phyloP scores from a whole-genome alignment of 805 yeast genomes.

The Zygosaccharomyces pseudorouxii region DNA sequence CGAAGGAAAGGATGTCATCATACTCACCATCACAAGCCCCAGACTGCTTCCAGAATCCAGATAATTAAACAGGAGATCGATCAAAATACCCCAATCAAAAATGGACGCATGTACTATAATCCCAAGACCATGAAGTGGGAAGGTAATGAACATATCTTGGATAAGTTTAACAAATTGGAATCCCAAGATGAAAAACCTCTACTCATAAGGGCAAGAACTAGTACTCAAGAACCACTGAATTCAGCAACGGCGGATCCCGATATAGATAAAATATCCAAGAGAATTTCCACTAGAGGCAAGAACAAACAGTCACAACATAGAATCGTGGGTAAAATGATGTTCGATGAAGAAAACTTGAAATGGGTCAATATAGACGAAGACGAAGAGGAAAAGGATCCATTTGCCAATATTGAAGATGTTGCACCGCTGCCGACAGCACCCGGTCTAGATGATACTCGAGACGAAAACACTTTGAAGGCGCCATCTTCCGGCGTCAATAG shows the following conservation, averaged over 20 bases:
- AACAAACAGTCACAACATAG: slow-evolving; percentile 15
- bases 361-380: slow-evolving; percentile 31
- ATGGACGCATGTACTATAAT: slow-evolving; percentile 30
- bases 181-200: slow-evolving; percentile 24
- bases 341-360: slow-evolving; percentile 32
- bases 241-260: neutral
- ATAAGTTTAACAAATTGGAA: slow-evolving; percentile 25
- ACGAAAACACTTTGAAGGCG: slow-evolving; percentile 5
- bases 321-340: slow-evolving; percentile 33
- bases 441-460: neutral
- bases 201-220: slow-evolving; percentile 18
- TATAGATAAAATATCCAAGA: neutral
- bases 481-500: neutral
- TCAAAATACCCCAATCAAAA: slow-evolving; percentile 32
- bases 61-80: slow-evolving; percentile 35
- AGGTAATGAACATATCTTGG: slow-evolving; percentile 28
- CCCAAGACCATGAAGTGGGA: slow-evolving; percentile 33
- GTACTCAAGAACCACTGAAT: slow-evolving; percentile 1
- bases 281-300: neutral
- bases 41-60: slow-evolving; percentile 21
- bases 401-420: slow-evolving; percentile 27
- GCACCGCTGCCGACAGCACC: slow-evolving; percentile 6
- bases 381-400: slow-evolving; percentile 30
- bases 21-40: neutral
- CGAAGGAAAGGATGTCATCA: neutral